phyloP scores from a whole-genome alignment of 1,139 yeast genomes.

The Debaryomyces udenii region DNA sequence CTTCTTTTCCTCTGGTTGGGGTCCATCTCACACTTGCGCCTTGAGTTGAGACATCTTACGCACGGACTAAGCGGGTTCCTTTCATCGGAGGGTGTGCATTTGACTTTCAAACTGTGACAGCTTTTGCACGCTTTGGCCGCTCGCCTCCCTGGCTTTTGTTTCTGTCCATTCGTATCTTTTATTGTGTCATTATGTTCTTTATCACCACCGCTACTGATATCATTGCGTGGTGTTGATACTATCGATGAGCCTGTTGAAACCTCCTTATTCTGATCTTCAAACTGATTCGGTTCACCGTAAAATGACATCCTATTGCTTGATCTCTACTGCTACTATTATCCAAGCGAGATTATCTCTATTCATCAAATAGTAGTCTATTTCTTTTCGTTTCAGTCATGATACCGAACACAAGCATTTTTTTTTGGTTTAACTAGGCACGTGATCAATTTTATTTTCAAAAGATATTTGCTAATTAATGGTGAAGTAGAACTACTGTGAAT shows the following conservation, averaged over 20 bases:
- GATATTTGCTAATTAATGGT: no score
- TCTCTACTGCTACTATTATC: no score
- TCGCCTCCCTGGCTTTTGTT: slow-evolving; percentile 32
- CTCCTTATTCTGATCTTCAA: slow-evolving; percentile 2
- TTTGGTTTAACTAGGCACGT: no score
- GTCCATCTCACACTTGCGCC: slow-evolving; percentile 69
- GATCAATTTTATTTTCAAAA: no score
- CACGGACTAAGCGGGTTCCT: slow-evolving; percentile 67
- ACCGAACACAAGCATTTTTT: no score
- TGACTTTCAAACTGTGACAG: slow-evolving; percentile 80
- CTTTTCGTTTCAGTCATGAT: no score
- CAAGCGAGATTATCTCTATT: no score
- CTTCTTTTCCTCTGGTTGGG: slow-evolving; percentile 59
- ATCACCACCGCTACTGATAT: not conserved
- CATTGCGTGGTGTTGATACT: slow-evolving; percentile 5
- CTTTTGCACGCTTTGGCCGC: slow-evolving; percentile 63
- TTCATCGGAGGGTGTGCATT: slow-evolving; percentile 74
- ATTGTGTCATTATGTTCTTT: not conserved
- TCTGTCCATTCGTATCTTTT: not conserved
- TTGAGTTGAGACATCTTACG: slow-evolving; percentile 67
- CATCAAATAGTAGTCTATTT: no score
- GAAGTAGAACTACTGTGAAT: not conserved
- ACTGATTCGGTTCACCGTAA: not conserved
- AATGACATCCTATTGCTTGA: not conserved
- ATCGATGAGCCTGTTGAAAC: slow-evolving; percentile 6